These are phyloP conservation scores for Xylariaceae sp. DNA, from an alignment of 2,329 filamentous ascomycete genomes.

Conservation along the genomic window DNA sequence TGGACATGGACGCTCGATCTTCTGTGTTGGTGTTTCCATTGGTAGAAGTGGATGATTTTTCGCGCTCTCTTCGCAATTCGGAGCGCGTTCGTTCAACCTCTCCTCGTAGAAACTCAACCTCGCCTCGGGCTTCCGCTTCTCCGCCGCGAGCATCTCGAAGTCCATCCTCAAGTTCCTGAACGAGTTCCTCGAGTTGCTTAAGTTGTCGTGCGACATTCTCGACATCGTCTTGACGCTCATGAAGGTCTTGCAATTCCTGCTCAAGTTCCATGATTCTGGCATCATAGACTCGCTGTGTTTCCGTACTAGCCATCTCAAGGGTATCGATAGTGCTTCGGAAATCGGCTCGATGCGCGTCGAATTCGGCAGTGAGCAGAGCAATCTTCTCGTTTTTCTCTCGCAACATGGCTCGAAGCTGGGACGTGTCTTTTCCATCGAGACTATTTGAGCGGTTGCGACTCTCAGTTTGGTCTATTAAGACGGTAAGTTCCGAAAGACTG, in stretches of 20 bases:
- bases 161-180: conserved; percentile 94
- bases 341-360: conserved; percentile 89
- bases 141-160: conserved; percentile 90
- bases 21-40: conserved; percentile 41
- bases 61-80: conserved; percentile 81
- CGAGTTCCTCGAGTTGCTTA: conserved; percentile 91
- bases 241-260: conserved; percentile 74
- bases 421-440: conserved; percentile 64
- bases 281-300: conserved; percentile 95
- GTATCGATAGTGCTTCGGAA: conserved; percentile 97
- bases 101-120: conserved; percentile 90
- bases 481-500: conserved; percentile 43
- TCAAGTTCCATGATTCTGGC: conserved; percentile 82
- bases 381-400: conserved; percentile 98
- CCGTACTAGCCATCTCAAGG: conserved; percentile 87
- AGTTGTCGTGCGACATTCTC: conserved; percentile 86
- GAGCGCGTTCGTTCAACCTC: conserved; percentile 89
- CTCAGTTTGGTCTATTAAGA: conserved; percentile 59
- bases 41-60: conserved; percentile 64
- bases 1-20: conserved; percentile 49
- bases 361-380: conserved; percentile 84
- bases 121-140: conserved; percentile 89
- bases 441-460: conserved; percentile 41
- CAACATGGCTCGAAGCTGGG: conserved; percentile 73
- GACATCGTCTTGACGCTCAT: conserved; percentile 80